phyloP scores from a whole-genome alignment of 2,329 filamentous ascomycete genomes.

The Calonectria multiphialidica region DNA sequence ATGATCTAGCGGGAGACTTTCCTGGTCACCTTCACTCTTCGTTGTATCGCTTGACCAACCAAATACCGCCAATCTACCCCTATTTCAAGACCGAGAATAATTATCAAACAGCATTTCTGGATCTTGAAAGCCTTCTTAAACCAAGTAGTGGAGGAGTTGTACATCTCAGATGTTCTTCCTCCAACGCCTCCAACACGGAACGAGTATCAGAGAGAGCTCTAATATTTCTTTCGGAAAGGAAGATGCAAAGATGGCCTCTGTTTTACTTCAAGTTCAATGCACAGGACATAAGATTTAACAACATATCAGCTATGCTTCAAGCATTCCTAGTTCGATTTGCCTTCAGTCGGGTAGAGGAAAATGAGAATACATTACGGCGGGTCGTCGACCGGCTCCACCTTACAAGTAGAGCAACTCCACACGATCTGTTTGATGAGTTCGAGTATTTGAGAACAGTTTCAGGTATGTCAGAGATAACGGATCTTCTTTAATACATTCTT shows the following conservation, averaged over 20 bases:
- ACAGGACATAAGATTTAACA: slow-evolving; percentile 8
- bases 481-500: not conserved
- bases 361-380: not conserved
- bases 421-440: not conserved
- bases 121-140: not conserved
- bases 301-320: not conserved
- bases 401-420: not conserved
- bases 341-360: not conserved
- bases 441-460: not conserved
- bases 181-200: not conserved
- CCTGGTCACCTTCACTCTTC: not conserved
- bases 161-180: not conserved
- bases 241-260: not conserved
- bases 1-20: not conserved
- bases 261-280: slow-evolving; percentile 13
- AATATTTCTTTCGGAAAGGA: not conserved
- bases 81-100: not conserved
- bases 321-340: not conserved
- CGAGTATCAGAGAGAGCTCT: not conserved
- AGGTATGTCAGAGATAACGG: not conserved
- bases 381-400: not conserved
- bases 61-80: not conserved
- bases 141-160: not conserved
- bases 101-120: not conserved
- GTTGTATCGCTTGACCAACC: not conserved